phyloP scores from a whole-genome alignment of 148 eudicot species.

The Rhododendron vialii region DNA sequence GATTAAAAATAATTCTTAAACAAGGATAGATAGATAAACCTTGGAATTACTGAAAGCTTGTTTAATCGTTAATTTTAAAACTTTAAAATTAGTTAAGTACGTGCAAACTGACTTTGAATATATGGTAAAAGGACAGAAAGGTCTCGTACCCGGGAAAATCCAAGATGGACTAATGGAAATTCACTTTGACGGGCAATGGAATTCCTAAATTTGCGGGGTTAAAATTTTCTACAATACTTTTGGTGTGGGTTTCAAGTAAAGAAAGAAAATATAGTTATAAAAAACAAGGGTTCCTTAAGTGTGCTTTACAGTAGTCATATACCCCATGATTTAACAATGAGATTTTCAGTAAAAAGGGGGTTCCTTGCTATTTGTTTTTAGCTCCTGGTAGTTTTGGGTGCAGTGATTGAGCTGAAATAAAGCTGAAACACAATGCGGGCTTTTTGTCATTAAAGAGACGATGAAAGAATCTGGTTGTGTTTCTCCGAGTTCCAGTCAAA shows the following conservation, averaged over 20 bases:
- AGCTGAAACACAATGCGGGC: not conserved
- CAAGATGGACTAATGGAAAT: no score
- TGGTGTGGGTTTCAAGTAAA: not conserved
- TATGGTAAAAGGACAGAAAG: not conserved
- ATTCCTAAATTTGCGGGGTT: not conserved
- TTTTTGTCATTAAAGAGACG: slow-evolving; percentile 16
- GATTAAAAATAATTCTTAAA: not conserved
- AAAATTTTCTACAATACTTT: not conserved
- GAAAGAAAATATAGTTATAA: not conserved
- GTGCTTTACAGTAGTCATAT: not conserved
- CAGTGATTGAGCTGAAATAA: not conserved
- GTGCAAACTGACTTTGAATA: no score
- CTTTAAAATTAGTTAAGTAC: no score
- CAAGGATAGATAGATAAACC: not conserved
- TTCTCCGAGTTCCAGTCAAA: slow-evolving; percentile 10
- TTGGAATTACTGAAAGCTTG: no score
- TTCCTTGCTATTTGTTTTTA: not conserved
- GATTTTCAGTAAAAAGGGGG: not conserved
- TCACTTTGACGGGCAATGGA: not conserved
- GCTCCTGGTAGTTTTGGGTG: not conserved
- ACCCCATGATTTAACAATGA: not conserved
- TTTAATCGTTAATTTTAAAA: no score
- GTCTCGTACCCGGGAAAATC: not conserved
- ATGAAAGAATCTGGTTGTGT: not conserved
- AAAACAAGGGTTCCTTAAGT: not conserved